These are phyloP conservation scores for Neonectria coccinea DNA, from an alignment of 2,329 filamentous ascomycete species.

Conservation along the genomic window DNA sequence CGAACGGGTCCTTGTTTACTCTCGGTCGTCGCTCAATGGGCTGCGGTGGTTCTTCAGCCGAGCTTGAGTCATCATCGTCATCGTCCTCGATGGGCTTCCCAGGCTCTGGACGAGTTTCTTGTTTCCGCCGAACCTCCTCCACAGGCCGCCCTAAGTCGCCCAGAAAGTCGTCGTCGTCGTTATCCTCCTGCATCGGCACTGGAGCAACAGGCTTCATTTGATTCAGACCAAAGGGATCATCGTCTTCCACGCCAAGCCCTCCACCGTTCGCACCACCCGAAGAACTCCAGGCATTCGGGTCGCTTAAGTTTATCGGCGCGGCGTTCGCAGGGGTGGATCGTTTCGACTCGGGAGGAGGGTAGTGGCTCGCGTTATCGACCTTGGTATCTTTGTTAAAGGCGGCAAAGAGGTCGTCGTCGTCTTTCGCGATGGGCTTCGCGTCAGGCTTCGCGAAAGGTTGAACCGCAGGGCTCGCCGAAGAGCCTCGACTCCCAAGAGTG, in stretches of 20 bases:
- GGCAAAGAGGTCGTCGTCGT: conserved; percentile 74
- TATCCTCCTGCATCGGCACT: conserved; percentile 44
- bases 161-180: conserved; percentile 74
- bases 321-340: conserved; percentile 59
- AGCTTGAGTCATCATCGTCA: conserved; percentile 60
- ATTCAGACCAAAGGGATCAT: conserved; percentile 88
- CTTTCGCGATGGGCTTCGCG: conserved; percentile 43
- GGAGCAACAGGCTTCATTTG: conserved; percentile 63
- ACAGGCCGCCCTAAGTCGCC: conserved; percentile 74
- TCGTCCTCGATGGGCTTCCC: conserved; percentile 67
- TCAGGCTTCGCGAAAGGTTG: conserved; percentile 33
- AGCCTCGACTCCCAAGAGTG: conserved; percentile 68
- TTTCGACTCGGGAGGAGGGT: conserved; percentile 62
- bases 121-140: conserved; percentile 68
- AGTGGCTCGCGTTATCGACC: conserved; percentile 75
- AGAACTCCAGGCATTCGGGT: conserved; percentile 65
- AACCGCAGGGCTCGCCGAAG: conserved; percentile 52
- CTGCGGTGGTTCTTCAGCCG: conserved; percentile 55
- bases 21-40: conserved; percentile 40
- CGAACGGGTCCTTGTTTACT: conserved; percentile 61
- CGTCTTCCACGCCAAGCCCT: conserved; percentile 73
- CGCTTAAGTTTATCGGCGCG: conserved; percentile 62
- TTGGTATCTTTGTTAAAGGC: conserved; percentile 75
- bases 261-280: conserved; percentile 45
- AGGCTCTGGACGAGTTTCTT: conserved; percentile 60